Conservation (phyloP, 2,329 filamentous ascomycete species). For the Pseudophaeomoniella oleicola region DNA sequence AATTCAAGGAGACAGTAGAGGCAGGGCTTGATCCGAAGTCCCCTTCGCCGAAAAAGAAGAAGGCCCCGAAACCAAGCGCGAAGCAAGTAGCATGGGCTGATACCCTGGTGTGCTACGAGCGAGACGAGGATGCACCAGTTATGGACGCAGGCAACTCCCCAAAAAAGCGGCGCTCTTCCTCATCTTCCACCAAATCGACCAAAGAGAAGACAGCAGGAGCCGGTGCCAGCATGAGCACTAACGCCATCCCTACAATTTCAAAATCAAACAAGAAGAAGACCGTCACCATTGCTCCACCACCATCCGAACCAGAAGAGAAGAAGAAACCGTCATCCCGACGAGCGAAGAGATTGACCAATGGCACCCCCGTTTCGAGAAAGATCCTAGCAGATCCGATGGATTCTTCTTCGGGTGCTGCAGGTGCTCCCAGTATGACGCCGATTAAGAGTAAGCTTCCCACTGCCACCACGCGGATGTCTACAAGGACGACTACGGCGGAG, state of each 20-base stretch:
- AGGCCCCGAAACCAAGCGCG: background rate
- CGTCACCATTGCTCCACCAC: background rate
- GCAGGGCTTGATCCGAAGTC: background rate
- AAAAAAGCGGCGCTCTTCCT: no score
- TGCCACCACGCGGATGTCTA: no score
- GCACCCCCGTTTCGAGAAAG: background rate
- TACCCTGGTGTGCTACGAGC: background rate
- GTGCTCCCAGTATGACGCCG: no score
- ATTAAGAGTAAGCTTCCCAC: no score
- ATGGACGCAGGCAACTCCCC: background rate
- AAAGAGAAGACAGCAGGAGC: no score
- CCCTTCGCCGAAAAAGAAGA: background rate
- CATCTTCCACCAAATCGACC: no score
- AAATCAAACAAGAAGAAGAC: background rate
- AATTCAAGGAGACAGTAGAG: background rate
- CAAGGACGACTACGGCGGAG: no score
- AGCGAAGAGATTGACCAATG: background rate
- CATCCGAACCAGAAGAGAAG: background rate
- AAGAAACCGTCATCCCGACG: background rate
- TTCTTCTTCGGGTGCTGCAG: no score
- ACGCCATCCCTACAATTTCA: background rate
- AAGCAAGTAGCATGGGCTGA: conserved; percentile 1
- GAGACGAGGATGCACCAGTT: background rate
- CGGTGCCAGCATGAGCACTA: no score
- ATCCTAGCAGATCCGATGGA: background rate